A percentile compares a stretch with the other conserved stretches of the same genome.
These are phyloP conservation scores for Ophiocordyceps polyrhachis-furcata DNA, from an alignment of 2,329 filamentous ascomycete species.

Conservation along the genomic window DNA sequence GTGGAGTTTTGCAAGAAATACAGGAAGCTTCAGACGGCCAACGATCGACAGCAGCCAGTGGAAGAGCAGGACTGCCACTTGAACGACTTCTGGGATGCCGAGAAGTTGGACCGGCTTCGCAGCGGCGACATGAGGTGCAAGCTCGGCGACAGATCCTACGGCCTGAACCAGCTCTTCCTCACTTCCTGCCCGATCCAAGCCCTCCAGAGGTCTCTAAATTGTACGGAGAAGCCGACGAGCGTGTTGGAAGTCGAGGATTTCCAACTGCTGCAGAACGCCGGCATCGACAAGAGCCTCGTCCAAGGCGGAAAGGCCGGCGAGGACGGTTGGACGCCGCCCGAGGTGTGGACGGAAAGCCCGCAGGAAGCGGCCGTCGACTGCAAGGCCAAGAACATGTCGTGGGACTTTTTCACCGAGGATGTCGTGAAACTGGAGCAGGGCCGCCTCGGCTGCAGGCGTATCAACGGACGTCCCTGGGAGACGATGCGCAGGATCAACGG, in stretches of 20 bases:
- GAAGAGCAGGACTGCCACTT: neutral
- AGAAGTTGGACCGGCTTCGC: neutral
- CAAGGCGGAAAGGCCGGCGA: neutral
- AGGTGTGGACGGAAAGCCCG: neutral
- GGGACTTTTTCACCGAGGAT: neutral
- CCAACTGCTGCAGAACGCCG: neutral
- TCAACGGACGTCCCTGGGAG: neutral
- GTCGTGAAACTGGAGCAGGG: neutral
- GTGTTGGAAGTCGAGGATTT: neutral
- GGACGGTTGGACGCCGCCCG: neutral
- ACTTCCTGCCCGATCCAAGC: neutral
- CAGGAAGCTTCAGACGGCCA: neutral
- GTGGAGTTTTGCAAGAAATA: neutral
- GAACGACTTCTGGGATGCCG: neutral
- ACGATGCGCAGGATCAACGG: neutral
- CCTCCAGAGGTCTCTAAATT: neutral
- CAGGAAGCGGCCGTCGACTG: neutral
- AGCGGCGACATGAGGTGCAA: neutral
- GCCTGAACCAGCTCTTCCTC: neutral
- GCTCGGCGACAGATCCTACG: neutral
- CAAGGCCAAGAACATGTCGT: neutral
- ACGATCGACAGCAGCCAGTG: neutral
- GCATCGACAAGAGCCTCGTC: neutral
- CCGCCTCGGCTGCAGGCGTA: neutral
- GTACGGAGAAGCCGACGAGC: neutral